Evolutionary conservation across 345 rosid genomes (phyloP).

Genomic region (Salix viminalis): DNA sequence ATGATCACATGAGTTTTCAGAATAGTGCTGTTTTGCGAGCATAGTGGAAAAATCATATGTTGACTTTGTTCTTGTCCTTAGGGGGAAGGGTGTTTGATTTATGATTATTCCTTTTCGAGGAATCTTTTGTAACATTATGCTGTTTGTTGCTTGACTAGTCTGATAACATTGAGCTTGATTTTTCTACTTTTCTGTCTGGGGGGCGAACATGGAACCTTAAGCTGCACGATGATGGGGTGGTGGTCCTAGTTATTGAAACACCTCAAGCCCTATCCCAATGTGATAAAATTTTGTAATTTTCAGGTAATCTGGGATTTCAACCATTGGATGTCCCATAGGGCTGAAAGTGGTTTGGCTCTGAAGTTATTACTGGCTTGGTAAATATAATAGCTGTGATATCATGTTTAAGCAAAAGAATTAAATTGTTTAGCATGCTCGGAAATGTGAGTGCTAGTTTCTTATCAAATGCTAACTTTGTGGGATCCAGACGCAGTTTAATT

Average conservation of each 20-base stretch:
- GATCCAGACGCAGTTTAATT: background rate
- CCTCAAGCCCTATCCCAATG: too few species aligned
- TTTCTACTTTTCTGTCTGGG: too few species aligned
- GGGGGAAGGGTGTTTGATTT: background rate
- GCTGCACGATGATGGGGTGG: too few species aligned
- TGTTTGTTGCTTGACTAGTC: background rate
- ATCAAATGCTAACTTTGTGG: background rate
- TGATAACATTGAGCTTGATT: background rate
- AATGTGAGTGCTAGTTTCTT: background rate
- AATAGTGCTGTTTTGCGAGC: background rate
- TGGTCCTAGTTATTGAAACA: too few species aligned
- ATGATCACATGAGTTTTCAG: background rate
- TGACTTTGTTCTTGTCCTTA: too few species aligned
- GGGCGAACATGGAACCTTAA: too few species aligned
- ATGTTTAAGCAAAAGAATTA: background rate
- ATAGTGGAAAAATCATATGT: too few species aligned
- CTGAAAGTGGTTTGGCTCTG: background rate
- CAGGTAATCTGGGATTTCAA: background rate
- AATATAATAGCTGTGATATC: background rate
- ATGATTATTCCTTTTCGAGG: background rate
- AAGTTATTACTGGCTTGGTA: background rate
- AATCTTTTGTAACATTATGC: background rate
- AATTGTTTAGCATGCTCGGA: background rate
- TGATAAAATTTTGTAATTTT: too few species aligned
- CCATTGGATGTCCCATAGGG: background rate